These are phyloP conservation scores for Solanum etuberosum DNA, from an alignment of 257 asterid species.

Conservation along the genomic window DNA sequence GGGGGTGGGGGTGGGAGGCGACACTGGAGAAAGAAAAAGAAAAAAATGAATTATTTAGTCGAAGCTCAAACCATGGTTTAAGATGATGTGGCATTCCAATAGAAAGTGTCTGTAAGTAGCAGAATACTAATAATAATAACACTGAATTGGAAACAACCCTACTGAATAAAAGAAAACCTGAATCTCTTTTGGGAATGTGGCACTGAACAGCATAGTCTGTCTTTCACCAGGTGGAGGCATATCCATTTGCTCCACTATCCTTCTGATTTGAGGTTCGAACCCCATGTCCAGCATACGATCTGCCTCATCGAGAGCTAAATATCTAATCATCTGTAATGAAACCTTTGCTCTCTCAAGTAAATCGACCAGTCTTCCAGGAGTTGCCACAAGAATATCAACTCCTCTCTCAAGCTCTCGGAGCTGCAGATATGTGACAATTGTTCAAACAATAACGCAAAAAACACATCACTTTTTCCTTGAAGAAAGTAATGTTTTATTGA, in stretches of 20 bases:
- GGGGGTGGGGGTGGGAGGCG: no score
- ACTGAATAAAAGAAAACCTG: constrained; percentile 39
- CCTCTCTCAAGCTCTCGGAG: constrained; percentile 89
- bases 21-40: background rate
- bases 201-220: constrained; percentile 87
- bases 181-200: constrained; percentile 84
- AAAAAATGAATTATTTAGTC: background rate
- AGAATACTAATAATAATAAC: background rate
- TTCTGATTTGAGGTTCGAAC: constrained; percentile 91
- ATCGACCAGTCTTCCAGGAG: constrained; percentile 94
- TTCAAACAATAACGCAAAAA: constrained; percentile 1
- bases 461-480: background rate
- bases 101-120: background rate
- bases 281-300: constrained; percentile 97
- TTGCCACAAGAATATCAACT: constrained; percentile 91
- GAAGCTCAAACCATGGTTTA: background rate
- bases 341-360: constrained; percentile 88
- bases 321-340: constrained; percentile 67
- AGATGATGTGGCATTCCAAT: background rate
- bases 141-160: background rate
- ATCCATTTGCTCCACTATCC: constrained; percentile 88
- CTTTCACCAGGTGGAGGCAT: constrained; percentile 87
- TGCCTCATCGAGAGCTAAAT: constrained; percentile 92
- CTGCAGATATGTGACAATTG: constrained; percentile 21
- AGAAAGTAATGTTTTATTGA: background rate